Conservation (phyloP, 2,329 filamentous ascomycete species). For the Venturia aucupariae region DNA sequence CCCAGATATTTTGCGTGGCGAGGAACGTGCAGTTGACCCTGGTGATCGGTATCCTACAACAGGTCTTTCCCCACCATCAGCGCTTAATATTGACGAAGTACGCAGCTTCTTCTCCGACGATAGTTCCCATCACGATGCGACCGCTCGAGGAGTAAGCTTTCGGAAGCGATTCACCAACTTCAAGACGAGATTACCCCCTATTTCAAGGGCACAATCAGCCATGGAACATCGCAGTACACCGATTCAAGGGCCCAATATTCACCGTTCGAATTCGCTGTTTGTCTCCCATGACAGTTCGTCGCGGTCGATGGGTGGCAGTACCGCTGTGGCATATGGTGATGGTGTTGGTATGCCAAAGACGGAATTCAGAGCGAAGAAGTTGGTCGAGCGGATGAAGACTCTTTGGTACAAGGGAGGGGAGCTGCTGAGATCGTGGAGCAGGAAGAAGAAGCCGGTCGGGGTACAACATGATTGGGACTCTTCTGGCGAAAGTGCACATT, state of each 20-base stretch:
- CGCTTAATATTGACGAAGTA: constrained; percentile 32
- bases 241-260: not conserved
- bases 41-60: constrained; percentile 42
- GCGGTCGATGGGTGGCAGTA: not conserved
- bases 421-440: constrained; percentile 12
- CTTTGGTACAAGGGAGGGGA: constrained; percentile 26
- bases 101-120: constrained; percentile 36
- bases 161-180: constrained; percentile 28
- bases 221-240: constrained; percentile 12
- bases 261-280: constrained; percentile 11
- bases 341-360: constrained; percentile 29
- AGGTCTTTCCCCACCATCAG: constrained; percentile 33
- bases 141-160: constrained; percentile 21
- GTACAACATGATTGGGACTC: constrained; percentile 10
- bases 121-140: constrained; percentile 21
- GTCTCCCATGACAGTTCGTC: not conserved
- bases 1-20: constrained; percentile 21
- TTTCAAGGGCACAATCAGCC: constrained; percentile 17
- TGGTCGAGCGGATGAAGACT: constrained; percentile 30
- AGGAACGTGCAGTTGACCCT: constrained; percentile 26
- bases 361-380: constrained; percentile 31
- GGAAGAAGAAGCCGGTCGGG: constrained; percentile 3
- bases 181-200: constrained; percentile 18
- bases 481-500: constrained; percentile 8
- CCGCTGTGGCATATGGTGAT: constrained; percentile 20